A percentile compares a stretch with the other conserved stretches of the same genome.
Evolutionary conservation across 371 early-diverging fungal genomes (phyloP).

Genomic region (Zychaea mexicana): DNA sequence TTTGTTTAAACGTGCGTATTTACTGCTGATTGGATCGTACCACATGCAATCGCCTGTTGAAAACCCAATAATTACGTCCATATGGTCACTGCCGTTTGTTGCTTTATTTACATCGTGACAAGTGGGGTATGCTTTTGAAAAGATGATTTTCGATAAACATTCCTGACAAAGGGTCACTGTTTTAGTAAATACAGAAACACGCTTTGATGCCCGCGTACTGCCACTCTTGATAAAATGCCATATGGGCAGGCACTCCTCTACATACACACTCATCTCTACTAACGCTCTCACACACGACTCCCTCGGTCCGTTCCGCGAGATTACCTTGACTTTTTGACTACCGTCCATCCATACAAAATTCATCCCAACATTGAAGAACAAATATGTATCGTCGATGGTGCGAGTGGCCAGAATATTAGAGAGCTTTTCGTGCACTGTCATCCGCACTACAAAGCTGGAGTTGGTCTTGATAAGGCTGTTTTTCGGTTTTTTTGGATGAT

Average conservation of each 20-base stretch:
- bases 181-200: neutral
- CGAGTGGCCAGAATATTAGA: constrained; percentile 71
- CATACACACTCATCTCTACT: neutral
- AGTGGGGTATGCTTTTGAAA: constrained; percentile 79
- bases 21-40: constrained; percentile 76
- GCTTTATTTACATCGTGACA: constrained; percentile 87
- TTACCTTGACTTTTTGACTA: constrained; percentile 57
- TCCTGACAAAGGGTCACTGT: constrained; percentile 59
- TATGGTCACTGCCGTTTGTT: constrained; percentile 63
- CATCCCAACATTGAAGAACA: constrained; percentile 78
- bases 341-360: constrained; percentile 76
- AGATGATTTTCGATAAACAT: constrained; percentile 75
- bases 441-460: constrained; percentile 77
- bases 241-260: too few species aligned
- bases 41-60: constrained; percentile 85
- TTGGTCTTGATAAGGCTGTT: constrained; percentile 67
- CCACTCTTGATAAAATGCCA: neutral
- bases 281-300: neutral
- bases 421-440: constrained; percentile 79
- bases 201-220: neutral
- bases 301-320: neutral
- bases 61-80: constrained; percentile 83
- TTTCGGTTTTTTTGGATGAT: constrained; percentile 53
- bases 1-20: constrained; percentile 56
- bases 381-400: constrained; percentile 61